Evolutionary conservation across 352 stramenopile genomes (phyloP).

Genomic region (Pythium brassicae): DNA sequence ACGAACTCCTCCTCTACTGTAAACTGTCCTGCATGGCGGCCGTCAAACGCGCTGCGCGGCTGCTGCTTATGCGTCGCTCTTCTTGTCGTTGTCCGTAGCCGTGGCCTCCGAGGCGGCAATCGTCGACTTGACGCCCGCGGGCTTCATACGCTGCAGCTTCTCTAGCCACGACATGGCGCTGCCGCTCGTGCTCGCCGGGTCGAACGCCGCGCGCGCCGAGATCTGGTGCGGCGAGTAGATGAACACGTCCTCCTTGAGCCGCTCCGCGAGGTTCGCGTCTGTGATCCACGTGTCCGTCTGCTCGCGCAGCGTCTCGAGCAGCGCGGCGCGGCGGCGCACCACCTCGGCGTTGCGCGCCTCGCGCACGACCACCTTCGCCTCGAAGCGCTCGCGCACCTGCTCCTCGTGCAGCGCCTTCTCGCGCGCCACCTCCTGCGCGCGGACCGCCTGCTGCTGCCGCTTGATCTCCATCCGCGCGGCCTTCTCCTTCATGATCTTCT

Average conservation of each 20-base stretch:
- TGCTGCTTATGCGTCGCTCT: conserved; percentile 13
- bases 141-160: conserved; percentile 86
- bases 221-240: conserved; percentile 79
- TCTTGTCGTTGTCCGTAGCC: conserved; percentile 15
- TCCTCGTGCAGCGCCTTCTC: conserved; percentile 80
- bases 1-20: conserved; percentile 13
- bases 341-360: conserved; percentile 53
- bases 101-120: conserved; percentile 23
- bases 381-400: conserved; percentile 72
- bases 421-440: conserved; percentile 71
- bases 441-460: conserved; percentile 80
- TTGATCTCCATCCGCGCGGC: conserved; percentile 83
- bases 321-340: conserved; percentile 58
- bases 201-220: conserved; percentile 58
- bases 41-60: no score
- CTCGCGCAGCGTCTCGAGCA: conserved; percentile 55
- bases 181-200: conserved; percentile 56
- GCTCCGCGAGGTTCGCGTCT: conserved; percentile 62
- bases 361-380: conserved; percentile 77
- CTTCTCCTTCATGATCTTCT: conserved; percentile 87
- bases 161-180: conserved; percentile 84
- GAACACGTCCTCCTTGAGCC: conserved; percentile 84
- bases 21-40: no score
- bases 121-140: conserved; percentile 37
- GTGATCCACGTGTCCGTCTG: conserved; percentile 74